These are phyloP conservation scores for Phytopythium mirpurense DNA, from an alignment of 352 stramenopile genomes.

Conservation along the genomic window DNA sequence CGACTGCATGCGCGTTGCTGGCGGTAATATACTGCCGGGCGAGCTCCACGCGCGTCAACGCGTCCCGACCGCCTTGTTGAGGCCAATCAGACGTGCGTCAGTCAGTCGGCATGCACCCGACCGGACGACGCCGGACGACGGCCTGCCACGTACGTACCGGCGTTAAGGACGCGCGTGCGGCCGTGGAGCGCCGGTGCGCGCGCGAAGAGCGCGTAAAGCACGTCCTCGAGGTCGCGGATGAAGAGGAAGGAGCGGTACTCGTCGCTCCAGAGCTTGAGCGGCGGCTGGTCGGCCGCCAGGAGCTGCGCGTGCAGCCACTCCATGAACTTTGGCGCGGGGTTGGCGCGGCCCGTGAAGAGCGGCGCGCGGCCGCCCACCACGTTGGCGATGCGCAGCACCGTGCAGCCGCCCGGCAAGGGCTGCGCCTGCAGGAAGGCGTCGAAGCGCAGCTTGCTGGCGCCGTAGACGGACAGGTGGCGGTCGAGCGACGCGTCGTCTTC, in stretches of 20 bases:
- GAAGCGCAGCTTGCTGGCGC: constrained; percentile 43
- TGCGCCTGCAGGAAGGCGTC: constrained; percentile 27
- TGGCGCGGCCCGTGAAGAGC: constrained; percentile 17
- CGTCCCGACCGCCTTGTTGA: constrained; percentile 31
- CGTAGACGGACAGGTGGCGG: constrained; percentile 34
- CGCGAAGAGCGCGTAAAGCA: constrained; percentile 25
- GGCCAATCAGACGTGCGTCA: too few species aligned
- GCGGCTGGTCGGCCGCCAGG: constrained; percentile 10
- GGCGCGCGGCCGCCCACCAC: constrained; percentile 41
- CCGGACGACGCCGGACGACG: too few species aligned
- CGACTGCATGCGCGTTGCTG: not conserved
- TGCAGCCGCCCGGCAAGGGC: constrained; percentile 5
- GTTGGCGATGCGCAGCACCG: constrained; percentile 52
- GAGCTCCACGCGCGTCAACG: constrained; percentile 44
- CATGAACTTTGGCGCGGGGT: constrained; percentile 45
- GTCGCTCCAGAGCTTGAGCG: constrained; percentile 50
- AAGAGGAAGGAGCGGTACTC: constrained; percentile 63
- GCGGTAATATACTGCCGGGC: constrained; percentile 24
- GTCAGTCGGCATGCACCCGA: too few species aligned
- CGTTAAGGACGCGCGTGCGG: constrained; percentile 28
- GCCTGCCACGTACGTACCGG: too few species aligned
- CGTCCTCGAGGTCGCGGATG: constrained; percentile 35
- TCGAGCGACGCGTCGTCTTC: constrained; percentile 22
- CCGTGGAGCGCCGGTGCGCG: constrained; percentile 2
- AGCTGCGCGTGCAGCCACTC: constrained; percentile 54